Conservation (phyloP, 148 eudicot genomes). For the Gaultheria prostrata region DNA sequence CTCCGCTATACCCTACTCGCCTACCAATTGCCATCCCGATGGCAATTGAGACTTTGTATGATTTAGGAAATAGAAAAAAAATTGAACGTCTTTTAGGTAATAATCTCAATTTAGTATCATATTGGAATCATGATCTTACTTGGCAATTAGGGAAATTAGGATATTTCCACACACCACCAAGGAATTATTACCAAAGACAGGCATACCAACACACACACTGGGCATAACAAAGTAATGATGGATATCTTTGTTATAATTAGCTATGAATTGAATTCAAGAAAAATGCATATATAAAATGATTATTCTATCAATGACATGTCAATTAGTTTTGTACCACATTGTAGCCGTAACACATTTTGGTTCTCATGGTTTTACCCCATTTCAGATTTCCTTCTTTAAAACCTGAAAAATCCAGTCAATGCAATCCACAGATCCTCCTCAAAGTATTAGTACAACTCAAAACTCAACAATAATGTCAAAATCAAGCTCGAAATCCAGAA, state of each 20-base stretch:
- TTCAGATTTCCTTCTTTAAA: background rate
- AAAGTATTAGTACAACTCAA: background rate
- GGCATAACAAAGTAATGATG: background rate
- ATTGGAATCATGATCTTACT: background rate
- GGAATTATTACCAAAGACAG: too few species aligned
- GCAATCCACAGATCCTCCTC: background rate
- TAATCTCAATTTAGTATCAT: background rate
- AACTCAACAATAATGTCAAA: background rate
- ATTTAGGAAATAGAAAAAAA: too few species aligned
- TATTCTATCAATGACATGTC: background rate
- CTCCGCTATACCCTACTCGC: too few species aligned
- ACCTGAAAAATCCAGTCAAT: background rate
- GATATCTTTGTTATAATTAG: background rate
- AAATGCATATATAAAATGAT: background rate
- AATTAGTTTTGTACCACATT: background rate
- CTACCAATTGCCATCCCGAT: too few species aligned
- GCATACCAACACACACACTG: too few species aligned
- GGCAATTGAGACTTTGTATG: too few species aligned
- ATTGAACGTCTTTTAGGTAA: background rate
- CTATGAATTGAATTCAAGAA: background rate
- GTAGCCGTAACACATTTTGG: background rate
- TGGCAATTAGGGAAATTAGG: background rate
- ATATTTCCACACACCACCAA: too few species aligned
- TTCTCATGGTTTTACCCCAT: background rate
- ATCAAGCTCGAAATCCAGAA: slow-evolving; percentile 13